These are phyloP conservation scores for Xylariaceae sp. DNA, from an alignment of 2,329 filamentous ascomycete genomes.

Conservation along the genomic window DNA sequence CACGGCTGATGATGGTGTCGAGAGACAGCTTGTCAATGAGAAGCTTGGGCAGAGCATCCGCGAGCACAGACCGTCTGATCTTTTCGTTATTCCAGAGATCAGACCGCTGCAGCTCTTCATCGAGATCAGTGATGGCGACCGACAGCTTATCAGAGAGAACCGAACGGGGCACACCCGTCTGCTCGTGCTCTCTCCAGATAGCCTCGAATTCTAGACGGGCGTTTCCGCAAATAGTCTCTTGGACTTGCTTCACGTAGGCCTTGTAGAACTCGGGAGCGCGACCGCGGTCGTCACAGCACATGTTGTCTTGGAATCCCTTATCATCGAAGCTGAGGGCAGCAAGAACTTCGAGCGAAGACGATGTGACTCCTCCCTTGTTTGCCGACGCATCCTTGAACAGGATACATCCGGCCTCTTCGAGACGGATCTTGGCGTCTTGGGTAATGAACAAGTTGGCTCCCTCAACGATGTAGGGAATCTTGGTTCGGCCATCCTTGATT, in stretches of 20 bases:
- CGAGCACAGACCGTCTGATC: conserved; percentile 71
- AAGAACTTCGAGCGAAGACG: conserved; percentile 91
- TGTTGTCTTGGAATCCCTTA: conserved; percentile 78
- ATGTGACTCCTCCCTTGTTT: conserved; percentile 98
- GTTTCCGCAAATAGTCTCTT: conserved; percentile 85
- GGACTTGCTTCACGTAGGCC: conserved; percentile 85
- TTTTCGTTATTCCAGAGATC: conserved; percentile 82
- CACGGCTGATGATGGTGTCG: conserved; percentile 77
- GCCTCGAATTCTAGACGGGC: conserved; percentile 94
- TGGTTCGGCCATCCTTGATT: conserved; percentile 82
- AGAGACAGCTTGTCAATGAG: conserved; percentile 86
- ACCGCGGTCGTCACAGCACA: conserved; percentile 74
- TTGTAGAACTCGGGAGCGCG: conserved; percentile 86
- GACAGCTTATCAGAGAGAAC: conserved; percentile 90
- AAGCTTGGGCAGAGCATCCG: conserved; percentile 78
- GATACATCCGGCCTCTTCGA: conserved; percentile 92
- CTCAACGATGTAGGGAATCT: conserved; percentile 92
- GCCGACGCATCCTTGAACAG: conserved; percentile 97
- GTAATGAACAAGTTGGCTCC: conserved; percentile 98
- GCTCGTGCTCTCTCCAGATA: conserved; percentile 90
- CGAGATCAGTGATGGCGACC: conserved; percentile 87
- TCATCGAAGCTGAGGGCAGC: conserved; percentile 95
- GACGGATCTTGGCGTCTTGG: conserved; percentile 90
- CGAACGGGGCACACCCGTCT: conserved; percentile 72
- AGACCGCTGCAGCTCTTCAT: conserved; percentile 91